Evolutionary conservation across 257 asterid species (phyloP), one percentile per base, ranked within the genome.

Genomic region (Plantago ovata): DNA sequence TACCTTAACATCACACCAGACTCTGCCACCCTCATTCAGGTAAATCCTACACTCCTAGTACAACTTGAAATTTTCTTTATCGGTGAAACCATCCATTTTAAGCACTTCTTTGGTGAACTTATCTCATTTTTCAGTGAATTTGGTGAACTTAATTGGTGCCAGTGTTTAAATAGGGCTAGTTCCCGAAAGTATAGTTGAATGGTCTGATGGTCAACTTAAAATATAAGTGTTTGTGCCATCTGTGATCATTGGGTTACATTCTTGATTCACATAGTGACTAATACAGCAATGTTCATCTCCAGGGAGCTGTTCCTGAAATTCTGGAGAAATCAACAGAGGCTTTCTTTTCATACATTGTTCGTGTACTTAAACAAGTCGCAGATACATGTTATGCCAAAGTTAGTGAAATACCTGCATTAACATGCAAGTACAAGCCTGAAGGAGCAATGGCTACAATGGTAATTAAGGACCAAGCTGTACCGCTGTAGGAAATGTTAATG

Each of bases 371-470:
- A 67, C 78, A 81, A 71, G 78, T 81, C 33, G 94, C 82, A 24
- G 76, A 63, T 45, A 66, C 56, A 57, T 79, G 84, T 38, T 78
- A 74, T 65, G 66, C 57, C 23, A 48, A 54, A 33, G 53, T 87
- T 14, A 53, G 61, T 36, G 82, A 69, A 55, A 84, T 81, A 48
- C 83, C 85, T 9, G 70, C 76, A 38, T 74, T 87, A 53, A 32
- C 57, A 11, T 82, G 81, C 59, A 84, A 83, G 7, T 59, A 51
- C 63, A 87, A 75, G 72, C 84, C 95, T 12, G 81, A 82, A 76
- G 95, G 95, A 61, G 79, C 85, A 53, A 80, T 87, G 94, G 74
- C 81, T 67, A 57, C 81, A 16, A 70, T 87, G 95, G 95, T 81
- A 73, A 6, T 28, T n/a, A n/a, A n/a, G n/a, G 36, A 28, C 7